Evolutionary conservation across 495 filamentous ascomycete species (phyloP).

Genomic region (Mycothermus thermophilus): DNA sequence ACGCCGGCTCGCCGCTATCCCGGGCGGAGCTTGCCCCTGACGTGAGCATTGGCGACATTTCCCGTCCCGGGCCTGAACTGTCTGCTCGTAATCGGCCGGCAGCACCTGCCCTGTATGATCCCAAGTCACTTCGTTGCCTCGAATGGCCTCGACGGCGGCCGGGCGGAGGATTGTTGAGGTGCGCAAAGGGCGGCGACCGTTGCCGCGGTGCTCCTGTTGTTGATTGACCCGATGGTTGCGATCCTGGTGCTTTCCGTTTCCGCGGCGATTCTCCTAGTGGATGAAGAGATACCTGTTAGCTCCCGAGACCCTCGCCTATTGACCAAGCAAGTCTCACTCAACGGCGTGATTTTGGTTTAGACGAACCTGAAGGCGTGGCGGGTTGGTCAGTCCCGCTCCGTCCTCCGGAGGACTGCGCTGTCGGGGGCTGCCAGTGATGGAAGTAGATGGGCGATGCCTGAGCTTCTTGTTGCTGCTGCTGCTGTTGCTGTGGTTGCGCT

Average conservation of each 20-base stretch:
- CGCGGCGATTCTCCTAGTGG: slow-evolving; percentile 50
- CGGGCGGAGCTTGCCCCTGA: slow-evolving; percentile 9
- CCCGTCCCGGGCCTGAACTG: slow-evolving; percentile 22
- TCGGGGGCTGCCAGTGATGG: slow-evolving; percentile 82
- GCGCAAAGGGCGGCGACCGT: slow-evolving; percentile 43
- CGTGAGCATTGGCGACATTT: slow-evolving; percentile 29
- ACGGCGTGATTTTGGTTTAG: slow-evolving; percentile 39
- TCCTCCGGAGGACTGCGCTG: slow-evolving; percentile 40
- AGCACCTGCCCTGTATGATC: slow-evolving; percentile 28
- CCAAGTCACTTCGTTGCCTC: slow-evolving; percentile 55
- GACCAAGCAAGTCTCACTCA: too few relatives aligned
- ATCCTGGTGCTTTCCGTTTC: slow-evolving; percentile 57
- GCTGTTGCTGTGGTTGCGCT: slow-evolving; percentile 21
- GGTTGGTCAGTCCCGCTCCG: slow-evolving; percentile 41
- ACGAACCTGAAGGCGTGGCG: slow-evolving; percentile 54
- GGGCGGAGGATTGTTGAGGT: slow-evolving; percentile 41
- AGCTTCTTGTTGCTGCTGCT: slow-evolving; percentile 24
- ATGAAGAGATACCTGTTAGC: slow-evolving; percentile 34
- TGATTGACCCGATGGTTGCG: slow-evolving; percentile 43
- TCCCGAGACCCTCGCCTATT: slow-evolving; percentile 26
- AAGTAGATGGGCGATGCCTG: slow-evolving; percentile 62
- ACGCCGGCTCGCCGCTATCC: slow-evolving; percentile 10
- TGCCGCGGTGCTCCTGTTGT: slow-evolving; percentile 32
- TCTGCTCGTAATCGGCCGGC: slow-evolving; percentile 27
- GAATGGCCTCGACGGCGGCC: slow-evolving; percentile 51